These are phyloP conservation scores for Pichia sorboxylosa DNA, from an alignment of 1,139 yeast species.

Conservation along the genomic window DNA sequence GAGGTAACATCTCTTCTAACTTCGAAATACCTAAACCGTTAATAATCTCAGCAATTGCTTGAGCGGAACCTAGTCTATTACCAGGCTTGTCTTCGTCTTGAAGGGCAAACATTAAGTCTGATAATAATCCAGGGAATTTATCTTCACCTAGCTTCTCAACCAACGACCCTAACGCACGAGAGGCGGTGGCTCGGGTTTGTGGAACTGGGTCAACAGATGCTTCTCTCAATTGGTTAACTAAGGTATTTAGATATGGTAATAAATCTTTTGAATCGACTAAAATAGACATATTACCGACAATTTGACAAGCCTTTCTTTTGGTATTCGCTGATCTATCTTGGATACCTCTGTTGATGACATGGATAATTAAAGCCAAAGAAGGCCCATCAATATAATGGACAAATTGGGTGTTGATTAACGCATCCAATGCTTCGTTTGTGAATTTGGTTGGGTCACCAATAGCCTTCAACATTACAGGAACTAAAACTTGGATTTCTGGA, in stretches of 20 bases:
- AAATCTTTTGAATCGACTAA: conserved; percentile 82
- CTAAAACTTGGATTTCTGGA: conserved; percentile 87
- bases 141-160: conserved; percentile 96
- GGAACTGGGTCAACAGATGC: conserved; percentile 99
- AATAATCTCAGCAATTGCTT: conserved; percentile 87
- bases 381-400: conserved; percentile 98
- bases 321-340: conserved; percentile 84
- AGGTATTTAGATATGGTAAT: conserved; percentile 64
- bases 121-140: conserved; percentile 84
- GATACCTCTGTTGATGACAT: conserved; percentile 93
- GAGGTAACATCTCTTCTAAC: conserved; percentile 80
- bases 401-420: conserved; percentile 79
- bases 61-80: conserved; percentile 94
- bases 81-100: conserved; percentile 77
- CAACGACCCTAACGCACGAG: conserved; percentile 91
- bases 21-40: conserved; percentile 82
- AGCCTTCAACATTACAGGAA: conserved; percentile 82
- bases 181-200: conserved; percentile 92
- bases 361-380: conserved; percentile 86
- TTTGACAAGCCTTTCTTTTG: conserved; percentile 90
- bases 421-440: conserved; percentile 81
- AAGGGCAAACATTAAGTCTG: conserved; percentile 64
- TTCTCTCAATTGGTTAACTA: conserved; percentile 72
- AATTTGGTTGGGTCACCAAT: conserved; percentile 90
- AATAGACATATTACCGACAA: conserved; percentile 97